Evolutionary conservation across 108 stramenopile species (phyloP), one percentile per base, ranked within the genome.

Genomic region (Aurantiochytrium sp.): DNA sequence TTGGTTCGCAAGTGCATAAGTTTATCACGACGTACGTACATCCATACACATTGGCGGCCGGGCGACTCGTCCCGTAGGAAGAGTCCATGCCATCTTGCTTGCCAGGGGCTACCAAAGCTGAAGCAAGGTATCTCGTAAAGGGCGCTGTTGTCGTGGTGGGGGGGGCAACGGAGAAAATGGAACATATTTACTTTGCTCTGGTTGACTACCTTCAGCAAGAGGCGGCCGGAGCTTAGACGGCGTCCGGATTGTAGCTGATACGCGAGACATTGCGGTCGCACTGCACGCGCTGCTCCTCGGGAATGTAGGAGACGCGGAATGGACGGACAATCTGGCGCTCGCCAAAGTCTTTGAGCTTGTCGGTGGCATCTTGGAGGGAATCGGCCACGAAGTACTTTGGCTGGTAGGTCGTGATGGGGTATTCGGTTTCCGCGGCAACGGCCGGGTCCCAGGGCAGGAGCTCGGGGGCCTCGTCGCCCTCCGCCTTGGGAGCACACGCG

Each of bases 401-500:
- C 90, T 98, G 98, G 89, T 97, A 99, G 3, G 94, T 95, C 2
- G 98, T 99, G 73, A 99, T 98, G 1, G 98, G 97, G 90, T 97
- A 99, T 50, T 95, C 94, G 68, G 96, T 95, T 34, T 55, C 54
- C 0, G 96, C 95, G 22, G 96, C 97, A 55, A 94, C 96, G 5
- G 90, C 92, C 17, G 98, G 98, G 88, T 97, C 97, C 98, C 98
- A 98, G 12, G 95, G 95, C 55, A 92, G 93, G 87, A 96, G 92
- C 85, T 92, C 86, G 4, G 97, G 98, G 37, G 34, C 19, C 39
- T 92, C 90, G 22, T 89, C 73, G 4, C 93, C 90, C 19, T 69
- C 93, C 0, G 90, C 91, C 53, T 92, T 88, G 36, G 90, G 91
- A 65, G 89, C 89, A 89, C 97, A 98, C 2, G 98, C 93, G 89